Base-by-base conservation (phyloP, 768 basidiomycete species). In the Tremella yokohamensis region DNA sequence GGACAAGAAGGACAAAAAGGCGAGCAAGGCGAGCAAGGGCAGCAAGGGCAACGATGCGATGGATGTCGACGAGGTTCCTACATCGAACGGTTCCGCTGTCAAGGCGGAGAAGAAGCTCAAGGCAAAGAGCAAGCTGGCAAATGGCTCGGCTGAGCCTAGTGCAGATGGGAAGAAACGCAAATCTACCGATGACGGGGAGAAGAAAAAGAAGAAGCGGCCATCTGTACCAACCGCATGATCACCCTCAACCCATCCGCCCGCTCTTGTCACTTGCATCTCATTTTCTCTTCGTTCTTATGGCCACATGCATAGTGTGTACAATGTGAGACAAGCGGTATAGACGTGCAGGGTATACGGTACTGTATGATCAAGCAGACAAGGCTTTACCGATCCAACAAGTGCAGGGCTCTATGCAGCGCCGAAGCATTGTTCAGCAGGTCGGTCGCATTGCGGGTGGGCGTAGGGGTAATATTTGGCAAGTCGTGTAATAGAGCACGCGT, bases 1-100 rank as follows among this genome's bases (percentile, higher is more conserved):
- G 54, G 66, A 62, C 42, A 61, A 56, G 34, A 58, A 61, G 56
- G 58, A 49, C 12, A 69, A 66, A 49, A 49, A 58, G 24, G 52
- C 50, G 18, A 59, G 39, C 18, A 54, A 61, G 29, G 57, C 42
- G 42, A 61, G 44, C 4, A 56, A 52, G 51, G 25, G 16, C n/a
- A 24, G 22, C 18, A 45, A 20, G 45, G 52, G 54, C 4, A 40
- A 38, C 7, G 52, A 54, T 49, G 50, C 22, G 45, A 60, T 54
- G 58, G 52, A 60, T 4, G 52, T 54, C n/a, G 52, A 54, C 39
- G 50, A 40, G 22, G 18, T 16, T 15, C 51, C 42, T 22, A 6
- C 15, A 22, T 8, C n/a, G 22, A 45, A 45, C 15, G 42, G 42
- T 16, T 6, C 6, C 11, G 29, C 29, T 4, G 6, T 11, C 29